Evolutionary conservation across 2,329 filamentous ascomycete genomes (phyloP).

Genomic region (Calycina herbarum): DNA sequence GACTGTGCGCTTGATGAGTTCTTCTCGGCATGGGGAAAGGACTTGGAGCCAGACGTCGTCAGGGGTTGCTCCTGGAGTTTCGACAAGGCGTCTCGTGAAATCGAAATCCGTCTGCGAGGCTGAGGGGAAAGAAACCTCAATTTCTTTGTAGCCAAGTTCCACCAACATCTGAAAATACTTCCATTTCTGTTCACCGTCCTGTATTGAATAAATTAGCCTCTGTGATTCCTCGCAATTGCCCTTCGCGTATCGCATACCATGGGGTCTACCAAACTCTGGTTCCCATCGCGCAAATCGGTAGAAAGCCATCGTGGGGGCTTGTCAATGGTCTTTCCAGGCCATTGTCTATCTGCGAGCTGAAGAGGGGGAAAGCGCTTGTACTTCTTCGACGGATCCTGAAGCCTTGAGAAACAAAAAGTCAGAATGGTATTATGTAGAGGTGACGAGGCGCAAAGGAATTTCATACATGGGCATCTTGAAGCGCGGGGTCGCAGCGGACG

Average conservation of each 20-base stretch:
- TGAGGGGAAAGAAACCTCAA: slow-evolving; percentile 93
- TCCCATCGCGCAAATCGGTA: slow-evolving; percentile 86
- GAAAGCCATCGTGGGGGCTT: slow-evolving; percentile 90
- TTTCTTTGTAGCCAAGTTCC: slow-evolving; percentile 94
- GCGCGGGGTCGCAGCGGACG: neutral
- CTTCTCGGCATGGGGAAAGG: slow-evolving; percentile 85
- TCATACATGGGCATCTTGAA: slow-evolving; percentile 20
- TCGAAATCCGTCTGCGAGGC: slow-evolving; percentile 95
- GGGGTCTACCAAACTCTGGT: slow-evolving; percentile 88
- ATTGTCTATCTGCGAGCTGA: slow-evolving; percentile 60
- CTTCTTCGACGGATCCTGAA: slow-evolving; percentile 73
- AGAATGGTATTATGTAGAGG: neutral
- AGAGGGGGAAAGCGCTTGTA: slow-evolving; percentile 69
- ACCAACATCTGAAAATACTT: slow-evolving; percentile 92
- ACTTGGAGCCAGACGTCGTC: slow-evolving; percentile 93
- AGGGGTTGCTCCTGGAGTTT: slow-evolving; percentile 79
- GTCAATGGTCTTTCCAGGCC: slow-evolving; percentile 56
- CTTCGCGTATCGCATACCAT: slow-evolving; percentile 63
- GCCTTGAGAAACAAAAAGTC: slow-evolving; percentile 46
- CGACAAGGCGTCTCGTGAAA: slow-evolving; percentile 83
- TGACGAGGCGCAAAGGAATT: neutral
- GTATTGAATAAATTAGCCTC: slow-evolving; percentile 10
- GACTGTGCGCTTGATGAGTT: slow-evolving; percentile 86
- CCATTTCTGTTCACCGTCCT: slow-evolving; percentile 96
- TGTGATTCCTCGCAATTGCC: neutral